A percentile compares a stretch with the other conserved stretches of the same genome.
Conservation (phyloP, 257 asterid species). For the Ocimum tenuiflorum region DNA sequence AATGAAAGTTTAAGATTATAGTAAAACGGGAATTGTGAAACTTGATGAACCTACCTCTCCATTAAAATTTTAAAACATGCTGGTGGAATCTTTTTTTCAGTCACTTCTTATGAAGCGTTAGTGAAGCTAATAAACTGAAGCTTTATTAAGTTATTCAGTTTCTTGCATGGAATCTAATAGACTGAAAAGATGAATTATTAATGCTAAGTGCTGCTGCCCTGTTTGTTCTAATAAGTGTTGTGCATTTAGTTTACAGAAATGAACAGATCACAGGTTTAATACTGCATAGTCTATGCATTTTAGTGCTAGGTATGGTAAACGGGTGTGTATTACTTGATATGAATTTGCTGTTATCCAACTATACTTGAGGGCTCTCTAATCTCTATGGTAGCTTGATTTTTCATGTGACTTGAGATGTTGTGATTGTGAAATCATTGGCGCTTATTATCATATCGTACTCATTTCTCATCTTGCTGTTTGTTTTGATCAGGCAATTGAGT, state of each 20-base stretch:
- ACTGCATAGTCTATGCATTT: too few species aligned
- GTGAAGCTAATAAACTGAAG: too few species aligned
- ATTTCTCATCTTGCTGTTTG: slow-evolving; percentile 11
- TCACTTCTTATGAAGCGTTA: too few species aligned
- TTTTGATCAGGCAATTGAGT: slow-evolving; percentile 60
- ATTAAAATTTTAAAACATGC: too few species aligned
- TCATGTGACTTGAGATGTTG: background rate
- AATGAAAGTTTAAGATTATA: too few species aligned
- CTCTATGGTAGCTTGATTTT: background rate
- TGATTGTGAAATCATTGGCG: background rate
- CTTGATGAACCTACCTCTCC: too few species aligned
- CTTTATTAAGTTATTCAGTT: background rate
- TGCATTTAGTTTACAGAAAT: too few species aligned
- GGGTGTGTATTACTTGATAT: background rate
- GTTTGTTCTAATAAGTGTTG: background rate
- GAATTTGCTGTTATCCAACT: background rate
- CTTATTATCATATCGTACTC: background rate
- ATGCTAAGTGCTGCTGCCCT: background rate
- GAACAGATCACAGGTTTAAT: too few species aligned
- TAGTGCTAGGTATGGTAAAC: background rate
- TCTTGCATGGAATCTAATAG: too few species aligned
- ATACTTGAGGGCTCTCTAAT: background rate
- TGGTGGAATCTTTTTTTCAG: too few species aligned
- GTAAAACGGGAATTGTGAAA: too few species aligned
- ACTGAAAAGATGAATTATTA: background rate